Conservation (phyloP, 2,329 filamentous ascomycete genomes). For the Cladosporium colombiae region DNA sequence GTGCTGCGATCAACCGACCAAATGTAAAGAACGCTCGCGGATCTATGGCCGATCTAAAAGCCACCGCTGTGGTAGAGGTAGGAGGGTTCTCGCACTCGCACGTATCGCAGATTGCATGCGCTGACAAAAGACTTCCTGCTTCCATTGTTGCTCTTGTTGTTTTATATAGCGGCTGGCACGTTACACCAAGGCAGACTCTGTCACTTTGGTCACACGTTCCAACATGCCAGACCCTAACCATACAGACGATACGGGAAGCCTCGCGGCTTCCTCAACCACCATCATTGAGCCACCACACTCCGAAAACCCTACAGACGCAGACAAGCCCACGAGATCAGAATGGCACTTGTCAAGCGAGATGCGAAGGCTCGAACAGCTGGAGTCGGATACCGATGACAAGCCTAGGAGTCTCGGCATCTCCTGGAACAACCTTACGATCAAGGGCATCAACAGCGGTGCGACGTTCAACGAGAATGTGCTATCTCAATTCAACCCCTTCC, state of each 20-base stretch:
- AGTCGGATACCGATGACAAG: slow-evolving; percentile 1
- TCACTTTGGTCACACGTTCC: neutral
- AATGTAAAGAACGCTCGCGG: neutral
- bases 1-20: neutral
- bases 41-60: neutral
- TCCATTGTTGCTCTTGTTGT: neutral
- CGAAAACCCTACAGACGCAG: neutral
- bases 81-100: slow-evolving; percentile 11
- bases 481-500: slow-evolving; percentile 54
- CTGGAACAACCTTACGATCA: slow-evolving; percentile 39
- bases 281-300: neutral
- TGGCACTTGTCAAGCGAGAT: slow-evolving; percentile 4
- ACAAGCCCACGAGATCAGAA: neutral
- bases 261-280: neutral
- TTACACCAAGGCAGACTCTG: neutral
- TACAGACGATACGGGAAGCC: neutral
- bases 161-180: neutral
- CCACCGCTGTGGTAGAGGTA: neutral
- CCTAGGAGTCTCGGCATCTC: slow-evolving; percentile 13
- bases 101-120: slow-evolving; percentile 2
- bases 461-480: slow-evolving; percentile 62
- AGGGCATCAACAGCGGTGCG: slow-evolving; percentile 62
- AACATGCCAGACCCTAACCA: neutral
- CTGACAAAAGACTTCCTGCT: neutral
- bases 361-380: slow-evolving; percentile 4